Conservation (phyloP, 1,284 basidiomycete genomes). For the Irpex rosettiformis region DNA sequence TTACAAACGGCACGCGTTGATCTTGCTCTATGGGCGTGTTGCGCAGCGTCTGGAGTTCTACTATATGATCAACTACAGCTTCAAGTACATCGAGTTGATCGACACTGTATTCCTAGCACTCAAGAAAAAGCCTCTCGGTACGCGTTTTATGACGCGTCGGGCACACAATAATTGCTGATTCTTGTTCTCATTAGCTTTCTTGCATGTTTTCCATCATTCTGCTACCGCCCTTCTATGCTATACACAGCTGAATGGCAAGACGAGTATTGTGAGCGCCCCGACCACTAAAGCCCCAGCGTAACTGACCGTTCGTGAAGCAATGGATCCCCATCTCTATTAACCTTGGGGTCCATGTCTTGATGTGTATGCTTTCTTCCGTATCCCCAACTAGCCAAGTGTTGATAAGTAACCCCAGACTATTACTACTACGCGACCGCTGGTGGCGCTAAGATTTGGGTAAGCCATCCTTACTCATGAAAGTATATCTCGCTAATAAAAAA, state of each 20-base stretch:
- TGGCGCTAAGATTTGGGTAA: slow-evolving; percentile 92
- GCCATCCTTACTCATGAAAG: slow-evolving; percentile 13
- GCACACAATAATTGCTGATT: slow-evolving; percentile 2
- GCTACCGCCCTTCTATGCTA: slow-evolving; percentile 97
- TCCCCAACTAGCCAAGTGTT: not conserved
- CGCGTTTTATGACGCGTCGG: slow-evolving; percentile 24
- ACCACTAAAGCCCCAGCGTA: slow-evolving; percentile 7
- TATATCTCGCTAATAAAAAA: not conserved
- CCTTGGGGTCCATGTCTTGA: slow-evolving; percentile 93
- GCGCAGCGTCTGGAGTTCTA: slow-evolving; percentile 80
- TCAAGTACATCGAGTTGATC: slow-evolving; percentile 91
- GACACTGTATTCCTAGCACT: slow-evolving; percentile 97
- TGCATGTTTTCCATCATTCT: slow-evolving; percentile 99
- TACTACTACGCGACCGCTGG: slow-evolving; percentile 97
- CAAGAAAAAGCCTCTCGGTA: slow-evolving; percentile 96
- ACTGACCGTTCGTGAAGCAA: slow-evolving; percentile 49
- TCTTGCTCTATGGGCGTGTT: slow-evolving; percentile 8
- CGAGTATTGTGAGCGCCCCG: slow-evolving; percentile 68
- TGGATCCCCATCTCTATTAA: slow-evolving; percentile 97
- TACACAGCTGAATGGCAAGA: slow-evolving; percentile 90
- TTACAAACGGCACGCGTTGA: not conserved
- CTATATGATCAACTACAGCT: slow-evolving; percentile 98
- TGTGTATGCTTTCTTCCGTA: slow-evolving; percentile 67
- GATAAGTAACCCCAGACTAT: slow-evolving; percentile 61
- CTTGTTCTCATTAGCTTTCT: slow-evolving; percentile 61